These are phyloP conservation scores for Coemansia sp. DNA, from an alignment of 192 early-diverging fungal genomes.

Conservation along the genomic window DNA sequence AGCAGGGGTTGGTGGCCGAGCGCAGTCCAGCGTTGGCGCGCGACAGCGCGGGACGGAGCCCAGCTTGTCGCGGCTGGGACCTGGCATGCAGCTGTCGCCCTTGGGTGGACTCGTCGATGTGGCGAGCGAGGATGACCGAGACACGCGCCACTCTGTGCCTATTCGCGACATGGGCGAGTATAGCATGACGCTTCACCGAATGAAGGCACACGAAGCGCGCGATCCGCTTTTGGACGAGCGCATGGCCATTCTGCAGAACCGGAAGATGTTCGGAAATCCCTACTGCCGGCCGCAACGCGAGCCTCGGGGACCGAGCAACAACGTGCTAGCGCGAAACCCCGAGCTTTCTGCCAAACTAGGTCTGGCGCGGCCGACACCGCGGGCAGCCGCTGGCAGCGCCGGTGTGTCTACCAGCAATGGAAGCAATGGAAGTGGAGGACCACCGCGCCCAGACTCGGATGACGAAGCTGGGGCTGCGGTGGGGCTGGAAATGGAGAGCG, in stretches of 20 bases:
- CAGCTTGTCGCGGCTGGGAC: constrained; percentile 8
- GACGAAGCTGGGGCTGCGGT: constrained; percentile 22
- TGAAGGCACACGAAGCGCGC: constrained; percentile 54
- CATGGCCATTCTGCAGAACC: constrained; percentile 47
- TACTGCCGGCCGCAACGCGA: constrained; percentile 56
- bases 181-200: constrained; percentile 53
- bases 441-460: constrained; percentile 11
- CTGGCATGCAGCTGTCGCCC: constrained; percentile 21
- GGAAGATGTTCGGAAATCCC: constrained; percentile 75
- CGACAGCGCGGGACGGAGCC: constrained; percentile 1
- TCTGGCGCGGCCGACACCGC: constrained; percentile 4
- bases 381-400: not conserved
- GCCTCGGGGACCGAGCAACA: constrained; percentile 49
- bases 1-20: not conserved
- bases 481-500: constrained; percentile 44
- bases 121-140: constrained; percentile 53
- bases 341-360: constrained; percentile 41
- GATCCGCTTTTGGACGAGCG: constrained; percentile 69
- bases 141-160: constrained; percentile 59
- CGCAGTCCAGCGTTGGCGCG: not conserved
- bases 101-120: constrained; percentile 41
- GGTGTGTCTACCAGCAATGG: not conserved
- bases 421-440: not conserved
- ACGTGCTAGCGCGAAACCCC: constrained; percentile 42
- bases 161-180: constrained; percentile 73